phyloP scores from a whole-genome alignment of 1,284 basidiomycete genomes.

The Sporisorium scitamineum region DNA sequence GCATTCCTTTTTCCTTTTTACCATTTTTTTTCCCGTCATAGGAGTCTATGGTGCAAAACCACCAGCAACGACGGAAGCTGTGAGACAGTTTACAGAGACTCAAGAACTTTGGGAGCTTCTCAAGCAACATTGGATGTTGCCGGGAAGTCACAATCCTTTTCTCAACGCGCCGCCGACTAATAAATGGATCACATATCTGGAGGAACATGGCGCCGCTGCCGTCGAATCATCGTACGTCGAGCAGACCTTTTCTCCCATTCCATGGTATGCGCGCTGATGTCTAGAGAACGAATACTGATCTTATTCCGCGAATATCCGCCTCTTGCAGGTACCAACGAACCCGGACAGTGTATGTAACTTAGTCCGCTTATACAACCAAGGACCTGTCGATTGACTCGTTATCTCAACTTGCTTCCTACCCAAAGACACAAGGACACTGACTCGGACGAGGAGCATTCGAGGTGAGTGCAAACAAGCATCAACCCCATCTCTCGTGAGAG shows the following conservation, averaged over 20 bases:
- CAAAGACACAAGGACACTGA: background rate
- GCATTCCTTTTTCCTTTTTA: background rate
- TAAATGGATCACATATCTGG: background rate
- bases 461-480: too few relatives aligned
- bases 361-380: too few relatives aligned
- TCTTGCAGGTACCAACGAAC: too few relatives aligned
- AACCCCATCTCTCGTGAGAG: too few relatives aligned
- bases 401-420: background rate
- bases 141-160: slow-evolving; percentile 2
- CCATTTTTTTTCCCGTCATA: background rate
- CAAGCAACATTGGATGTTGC: background rate
- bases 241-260: background rate
- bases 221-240: background rate
- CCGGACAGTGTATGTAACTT: too few relatives aligned
- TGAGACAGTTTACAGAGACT: slow-evolving; percentile 7
- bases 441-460: background rate
- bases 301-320: too few relatives aligned
- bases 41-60: background rate
- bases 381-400: too few relatives aligned
- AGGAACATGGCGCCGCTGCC: background rate
- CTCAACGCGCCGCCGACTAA: slow-evolving; percentile 5
- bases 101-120: slow-evolving; percentile 6
- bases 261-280: background rate
- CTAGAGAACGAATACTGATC: too few relatives aligned
- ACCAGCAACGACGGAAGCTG: background rate